Evolutionary conservation across 2,329 filamentous ascomycete species (phyloP).

Genomic region (Claviceps lovelessii): DNA sequence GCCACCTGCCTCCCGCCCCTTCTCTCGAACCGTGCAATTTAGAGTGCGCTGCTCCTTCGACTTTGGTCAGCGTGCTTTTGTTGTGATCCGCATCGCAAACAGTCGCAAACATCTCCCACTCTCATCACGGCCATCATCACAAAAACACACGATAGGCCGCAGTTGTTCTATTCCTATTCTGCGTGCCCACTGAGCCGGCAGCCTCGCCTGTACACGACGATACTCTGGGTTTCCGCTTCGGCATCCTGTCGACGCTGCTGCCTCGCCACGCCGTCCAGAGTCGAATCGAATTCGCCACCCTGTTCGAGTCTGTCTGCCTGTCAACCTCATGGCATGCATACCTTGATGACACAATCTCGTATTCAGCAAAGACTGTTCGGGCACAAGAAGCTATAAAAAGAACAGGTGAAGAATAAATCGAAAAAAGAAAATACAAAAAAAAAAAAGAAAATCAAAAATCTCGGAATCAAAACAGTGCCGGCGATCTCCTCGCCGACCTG

Average conservation of each 20-base stretch:
- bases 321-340: slow-evolving; percentile 2
- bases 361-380: not conserved
- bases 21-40: not conserved
- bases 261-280: not conserved
- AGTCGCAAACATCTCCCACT: not conserved
- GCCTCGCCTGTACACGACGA: not conserved
- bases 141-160: not conserved
- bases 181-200: not conserved
- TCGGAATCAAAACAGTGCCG: not conserved
- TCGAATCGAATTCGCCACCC: not conserved
- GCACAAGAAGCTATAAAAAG: too few relatives aligned
- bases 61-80: not conserved
- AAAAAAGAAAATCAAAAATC: not conserved
- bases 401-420: too few relatives aligned
- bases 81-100: not conserved
- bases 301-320: not conserved
- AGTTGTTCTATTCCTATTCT: not conserved
- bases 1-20: not conserved
- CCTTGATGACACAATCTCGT: not conserved
- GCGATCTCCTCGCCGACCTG: not conserved
- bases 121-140: not conserved
- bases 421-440: too few relatives aligned
- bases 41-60: not conserved
- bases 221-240: not conserved
- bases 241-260: not conserved